A percentile compares a stretch with the other conserved stretches of the same genome.
Evolutionary conservation across 805 yeast genomes (phyloP).

Genomic region (Scheffersomyces lignosus): DNA sequence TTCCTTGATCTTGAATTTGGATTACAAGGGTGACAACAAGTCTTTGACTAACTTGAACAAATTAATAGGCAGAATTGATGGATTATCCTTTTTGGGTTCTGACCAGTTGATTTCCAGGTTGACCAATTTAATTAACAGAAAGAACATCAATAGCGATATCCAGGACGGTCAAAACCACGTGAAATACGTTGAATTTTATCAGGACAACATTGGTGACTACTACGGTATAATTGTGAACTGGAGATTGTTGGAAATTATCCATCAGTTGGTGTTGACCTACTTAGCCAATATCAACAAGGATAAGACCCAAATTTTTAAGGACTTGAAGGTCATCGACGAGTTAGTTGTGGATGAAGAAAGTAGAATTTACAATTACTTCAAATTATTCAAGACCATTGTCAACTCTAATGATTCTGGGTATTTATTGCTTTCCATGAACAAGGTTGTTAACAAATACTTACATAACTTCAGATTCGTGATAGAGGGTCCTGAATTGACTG

Average conservation of each 20-base stretch:
- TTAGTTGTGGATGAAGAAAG: constrained; percentile 8
- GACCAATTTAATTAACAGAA: constrained; percentile 20
- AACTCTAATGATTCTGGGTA: constrained; percentile 13
- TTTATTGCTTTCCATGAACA: constrained; percentile 15
- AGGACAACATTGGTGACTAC: constrained; percentile 18
- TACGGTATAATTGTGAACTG: constrained; percentile 32
- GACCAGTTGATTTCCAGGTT: constrained; percentile 25
- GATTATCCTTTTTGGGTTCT: constrained; percentile 29
- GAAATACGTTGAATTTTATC: constrained; percentile 30
- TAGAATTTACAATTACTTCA: constrained; percentile 12
- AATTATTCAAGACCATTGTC: constrained; percentile 17
- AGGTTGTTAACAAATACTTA: constrained; percentile 18
- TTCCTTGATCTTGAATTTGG: constrained; percentile 27
- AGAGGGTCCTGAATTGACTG: constrained; percentile 35
- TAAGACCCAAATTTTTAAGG: constrained; percentile 10
- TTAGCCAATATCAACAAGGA: constrained; percentile 15
- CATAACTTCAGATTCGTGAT: constrained; percentile 17
- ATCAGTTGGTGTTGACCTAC: constrained; percentile 31
- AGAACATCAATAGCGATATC: constrained; percentile 25
- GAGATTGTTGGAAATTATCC: constrained; percentile 36
- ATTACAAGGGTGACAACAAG: constrained; percentile 26
- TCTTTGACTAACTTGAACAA: constrained; percentile 21
- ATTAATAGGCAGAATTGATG: constrained; percentile 32
- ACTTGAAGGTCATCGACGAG: constrained; percentile 14
- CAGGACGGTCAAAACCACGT: constrained; percentile 27